Conservation (phyloP, 2,329 filamentous ascomycete species). For the Paracoccidioides lutzii region DNA sequence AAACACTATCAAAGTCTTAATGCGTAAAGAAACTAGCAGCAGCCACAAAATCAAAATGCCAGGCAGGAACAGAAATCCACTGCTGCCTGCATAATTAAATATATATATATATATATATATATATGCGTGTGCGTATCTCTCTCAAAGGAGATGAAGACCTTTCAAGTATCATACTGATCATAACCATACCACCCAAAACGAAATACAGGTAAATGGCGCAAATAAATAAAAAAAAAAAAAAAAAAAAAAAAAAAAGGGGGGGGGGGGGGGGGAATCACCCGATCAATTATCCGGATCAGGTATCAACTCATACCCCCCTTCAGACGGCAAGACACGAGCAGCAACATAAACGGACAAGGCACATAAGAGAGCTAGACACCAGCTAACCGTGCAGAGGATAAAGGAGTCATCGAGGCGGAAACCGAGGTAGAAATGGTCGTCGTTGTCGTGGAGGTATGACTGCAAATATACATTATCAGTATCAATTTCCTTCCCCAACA, state of each 20-base stretch:
- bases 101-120: too few species aligned
- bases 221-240: not conserved
- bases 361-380: slow-evolving; percentile 42
- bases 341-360: slow-evolving; percentile 50
- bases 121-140: too few species aligned
- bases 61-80: too few species aligned
- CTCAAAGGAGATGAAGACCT: too few species aligned
- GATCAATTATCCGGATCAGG: slow-evolving; percentile 25
- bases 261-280: not conserved
- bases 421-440: slow-evolving; percentile 69
- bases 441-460: slow-evolving; percentile 73
- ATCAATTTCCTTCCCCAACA: not conserved
- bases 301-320: slow-evolving; percentile 77
- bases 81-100: too few species aligned
- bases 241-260: not conserved
- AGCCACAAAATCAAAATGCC: too few species aligned
- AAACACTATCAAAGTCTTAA: too few species aligned
- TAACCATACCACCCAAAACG: not conserved
- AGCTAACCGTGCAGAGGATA: slow-evolving; percentile 55
- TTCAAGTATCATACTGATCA: not conserved
- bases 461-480: slow-evolving; percentile 24
- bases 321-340: slow-evolving; percentile 57
- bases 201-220: too few species aligned
- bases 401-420: slow-evolving; percentile 73
- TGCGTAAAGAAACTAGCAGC: too few species aligned